Evolutionary conservation across 441 rosid genomes (phyloP).

Genomic region (Cnidoscolus chayamansa): DNA sequence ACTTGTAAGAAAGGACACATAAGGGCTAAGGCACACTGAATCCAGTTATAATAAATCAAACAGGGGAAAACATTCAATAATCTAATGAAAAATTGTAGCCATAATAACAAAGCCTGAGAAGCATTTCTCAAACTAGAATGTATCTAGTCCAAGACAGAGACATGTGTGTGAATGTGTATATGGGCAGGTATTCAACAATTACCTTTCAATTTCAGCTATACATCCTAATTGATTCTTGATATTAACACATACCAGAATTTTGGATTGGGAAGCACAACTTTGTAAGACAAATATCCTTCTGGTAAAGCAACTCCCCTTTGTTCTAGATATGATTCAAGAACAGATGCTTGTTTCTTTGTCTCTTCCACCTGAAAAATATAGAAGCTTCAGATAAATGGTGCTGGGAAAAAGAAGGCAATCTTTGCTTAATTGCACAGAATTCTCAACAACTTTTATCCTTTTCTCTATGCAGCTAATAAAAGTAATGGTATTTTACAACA

Average conservation of each 20-base stretch:
- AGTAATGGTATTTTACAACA: neutral
- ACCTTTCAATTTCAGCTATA: neutral
- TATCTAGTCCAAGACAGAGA: neutral
- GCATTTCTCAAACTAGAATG: neutral
- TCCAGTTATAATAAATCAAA: neutral
- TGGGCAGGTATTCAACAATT: neutral
- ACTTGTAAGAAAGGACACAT: neutral
- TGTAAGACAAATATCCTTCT: constrained; percentile 72
- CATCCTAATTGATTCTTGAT: neutral
- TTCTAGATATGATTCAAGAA: constrained; percentile 86
- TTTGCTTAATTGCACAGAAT: neutral
- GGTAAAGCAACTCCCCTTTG: constrained; percentile 80
- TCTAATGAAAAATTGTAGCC: neutral
- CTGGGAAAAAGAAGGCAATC: neutral
- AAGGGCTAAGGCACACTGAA: neutral
- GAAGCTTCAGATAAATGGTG: neutral
- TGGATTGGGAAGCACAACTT: constrained; percentile 85
- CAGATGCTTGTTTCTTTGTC: constrained; percentile 51
- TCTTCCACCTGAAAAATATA: constrained; percentile 49
- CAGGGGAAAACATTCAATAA: neutral
- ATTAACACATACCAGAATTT: constrained; percentile 52
- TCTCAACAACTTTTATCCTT: no score
- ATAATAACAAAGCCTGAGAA: neutral
- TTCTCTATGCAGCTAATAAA: no score
- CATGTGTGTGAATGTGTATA: neutral